Base-by-base conservation (phyloP, 2,329 filamentous ascomycete species). In the Daldinia eschscholtzii region DNA sequence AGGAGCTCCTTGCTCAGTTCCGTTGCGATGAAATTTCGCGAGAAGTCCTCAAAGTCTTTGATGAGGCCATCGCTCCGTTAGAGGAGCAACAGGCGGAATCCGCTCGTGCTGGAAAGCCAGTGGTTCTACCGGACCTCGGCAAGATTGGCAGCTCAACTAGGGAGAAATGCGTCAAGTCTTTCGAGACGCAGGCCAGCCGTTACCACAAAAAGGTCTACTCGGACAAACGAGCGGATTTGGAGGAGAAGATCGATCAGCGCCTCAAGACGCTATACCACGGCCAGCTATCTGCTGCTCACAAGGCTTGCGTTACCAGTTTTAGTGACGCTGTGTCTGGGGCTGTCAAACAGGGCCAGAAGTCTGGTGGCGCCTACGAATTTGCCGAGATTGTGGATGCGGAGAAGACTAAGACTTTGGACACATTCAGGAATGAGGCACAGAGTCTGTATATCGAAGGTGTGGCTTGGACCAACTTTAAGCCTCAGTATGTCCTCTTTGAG, bases 141-240 rank as follows among this genome's bases (percentile, higher is more conserved):
- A 80, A 83, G 12, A 88, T 87, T 0, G 95, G 97, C 83, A 90
- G 89, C 61, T 81, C 83, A 35, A 90, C 94, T 6, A 89, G 97
- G 44, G 82, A 85, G 50, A 91, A 91, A 74, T 90, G 92, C 35
- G 83, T 98, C 67, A 91, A 91, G 75, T 89, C 89, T n/a, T 99
- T 99, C 75, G 93, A 97, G 78, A 88, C 87, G 0, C 93, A 97
- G 78, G 96, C 96, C 1, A 94, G 94, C 78, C 88, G 96, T 70
- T 99, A 99, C 79, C 96, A 98, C 85, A 98, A 98, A 83, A 94
- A 92, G 18, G 96, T 99, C 15, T 99, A 96, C 80, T 86, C 89
- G 72, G 88, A 93, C 65, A 99, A 99, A 83, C 89, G 89, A 70
- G 86, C 88, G 1, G 96, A 99, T 78, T 86, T 99, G 6, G 93